A percentile compares a stretch with the other conserved stretches of the same genome.
Evolutionary conservation across 2,329 filamentous ascomycete species (phyloP).

Genomic region (Didymosphaeria variabile): DNA sequence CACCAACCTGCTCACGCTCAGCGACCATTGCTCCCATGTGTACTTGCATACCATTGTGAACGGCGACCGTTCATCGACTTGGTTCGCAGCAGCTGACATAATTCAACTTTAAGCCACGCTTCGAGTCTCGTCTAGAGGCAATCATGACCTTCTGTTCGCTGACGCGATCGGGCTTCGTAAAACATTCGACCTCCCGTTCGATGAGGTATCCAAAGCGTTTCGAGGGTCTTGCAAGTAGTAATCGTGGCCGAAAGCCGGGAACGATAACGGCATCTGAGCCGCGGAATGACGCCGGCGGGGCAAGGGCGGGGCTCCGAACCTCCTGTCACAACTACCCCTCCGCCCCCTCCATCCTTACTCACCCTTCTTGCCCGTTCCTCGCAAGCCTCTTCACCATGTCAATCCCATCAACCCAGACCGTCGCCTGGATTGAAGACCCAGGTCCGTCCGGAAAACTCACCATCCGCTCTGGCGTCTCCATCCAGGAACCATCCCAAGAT

Average conservation of each 20-base stretch:
- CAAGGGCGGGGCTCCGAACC: slow-evolving; percentile 15
- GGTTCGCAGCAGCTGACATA: too few species aligned
- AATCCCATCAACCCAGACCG: slow-evolving; percentile 45
- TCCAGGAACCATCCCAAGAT: slow-evolving; percentile 50
- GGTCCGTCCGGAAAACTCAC: slow-evolving; percentile 45
- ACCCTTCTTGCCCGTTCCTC: neutral
- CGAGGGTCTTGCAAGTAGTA: neutral
- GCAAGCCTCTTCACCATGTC: slow-evolving; percentile 12
- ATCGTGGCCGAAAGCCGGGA: neutral
- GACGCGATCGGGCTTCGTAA: neutral
- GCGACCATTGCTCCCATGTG: too few species aligned
- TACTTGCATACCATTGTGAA: too few species aligned
- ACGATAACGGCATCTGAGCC: slow-evolving; percentile 4
- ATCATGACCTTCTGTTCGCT: neutral
- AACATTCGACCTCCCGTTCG: neutral
- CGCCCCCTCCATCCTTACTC: slow-evolving; percentile 1
- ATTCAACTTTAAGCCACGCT: too few species aligned
- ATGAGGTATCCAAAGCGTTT: neutral
- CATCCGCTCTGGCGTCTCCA: slow-evolving; percentile 46
- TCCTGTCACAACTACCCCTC: slow-evolving; percentile 1
- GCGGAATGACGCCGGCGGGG: slow-evolving; percentile 13
- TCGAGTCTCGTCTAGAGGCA: neutral
- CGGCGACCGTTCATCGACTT: too few species aligned
- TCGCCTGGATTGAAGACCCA: slow-evolving; percentile 50
- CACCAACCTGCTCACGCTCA: too few species aligned